Percentiles rank a stretch among this genome's conserved stretches.
Evolutionary conservation across 495 filamentous ascomycete species (phyloP).

Genomic region (Neurospora pannonica): DNA sequence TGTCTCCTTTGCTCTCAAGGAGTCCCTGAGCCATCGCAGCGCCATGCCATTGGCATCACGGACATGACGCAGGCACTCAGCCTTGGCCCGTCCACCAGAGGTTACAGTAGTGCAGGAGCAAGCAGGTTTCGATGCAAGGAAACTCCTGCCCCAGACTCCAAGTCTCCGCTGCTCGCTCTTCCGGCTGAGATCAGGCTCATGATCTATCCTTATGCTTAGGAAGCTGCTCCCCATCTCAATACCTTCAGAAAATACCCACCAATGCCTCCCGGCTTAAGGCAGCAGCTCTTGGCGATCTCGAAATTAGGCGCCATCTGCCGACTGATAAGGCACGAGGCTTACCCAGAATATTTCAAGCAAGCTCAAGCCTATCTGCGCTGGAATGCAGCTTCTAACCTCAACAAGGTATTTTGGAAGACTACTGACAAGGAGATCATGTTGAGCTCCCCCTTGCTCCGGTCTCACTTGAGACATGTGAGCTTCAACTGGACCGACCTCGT

Average conservation of each 20-base stretch:
- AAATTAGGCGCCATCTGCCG: neutral
- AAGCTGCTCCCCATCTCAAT: neutral
- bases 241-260: neutral
- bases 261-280: neutral
- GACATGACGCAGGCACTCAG: neutral
- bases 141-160: neutral
- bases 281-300: neutral
- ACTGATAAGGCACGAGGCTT: neutral
- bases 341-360: neutral
- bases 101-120: neutral
- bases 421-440: neutral
- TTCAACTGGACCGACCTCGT: neutral
- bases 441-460: neutral
- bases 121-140: neutral
- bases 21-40: neutral
- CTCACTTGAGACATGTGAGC: neutral
- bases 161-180: neutral
- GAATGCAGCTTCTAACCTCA: neutral
- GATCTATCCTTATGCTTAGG: neutral
- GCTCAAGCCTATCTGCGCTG: neutral
- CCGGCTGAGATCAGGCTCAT: neutral
- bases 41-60: neutral
- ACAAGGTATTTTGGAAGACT: neutral
- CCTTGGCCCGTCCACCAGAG: neutral
- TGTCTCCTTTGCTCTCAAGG: neutral